Evolutionary conservation across 2,329 filamentous ascomycete species (phyloP), one percentile per base, ranked within the genome.

Genomic region (Corinectria fuckeliana): DNA sequence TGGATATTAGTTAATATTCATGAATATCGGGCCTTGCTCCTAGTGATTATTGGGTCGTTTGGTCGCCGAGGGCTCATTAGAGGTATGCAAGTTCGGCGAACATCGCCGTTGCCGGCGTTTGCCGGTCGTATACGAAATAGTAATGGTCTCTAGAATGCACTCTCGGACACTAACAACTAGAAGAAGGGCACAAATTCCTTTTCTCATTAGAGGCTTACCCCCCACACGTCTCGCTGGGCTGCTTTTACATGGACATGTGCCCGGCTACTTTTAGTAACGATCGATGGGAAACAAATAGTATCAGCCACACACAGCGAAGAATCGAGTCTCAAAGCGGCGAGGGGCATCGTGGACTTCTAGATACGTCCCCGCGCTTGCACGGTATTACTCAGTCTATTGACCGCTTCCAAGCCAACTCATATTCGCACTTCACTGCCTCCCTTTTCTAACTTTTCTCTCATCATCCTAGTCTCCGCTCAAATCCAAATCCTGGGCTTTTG

Each of bases 261-360:
- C 20, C 20, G 16, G 52, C 38, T 58, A 10, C 10, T 48, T 52
- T 41, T 28, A 41, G 41, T 11, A 58, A 49, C 49, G 32, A 39
- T 45, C 28, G 23, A 39, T 41, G 23, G 28, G 25, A 48, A 14
- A 6, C 30, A 14, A 14, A 32, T 14, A 32, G n/a, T 48, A 16
- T 41, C n/a, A 49, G 56, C 49, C 49, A 58, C 49, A 41, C n/a
- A 32, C 7, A 25, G n/a, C n/a, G n/a, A n/a, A n/a, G n/a, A n/a
- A n/a, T n/a, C n/a, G n/a, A n/a, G n/a, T n/a, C n/a, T n/a, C 30
- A 41, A 52, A 39, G 32, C 32, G 49, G 34, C 50, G 23, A 34
- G 26, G 23, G 9, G 25, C 42, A 42, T 49, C 34, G 21, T 30
- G 20, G 10, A 53, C 50, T 38, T 20, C 44, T 57, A 57, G 45